Evolutionary conservation across 148 eudicot species (phyloP).

Genomic region (Pharnaceum exiguum): DNA sequence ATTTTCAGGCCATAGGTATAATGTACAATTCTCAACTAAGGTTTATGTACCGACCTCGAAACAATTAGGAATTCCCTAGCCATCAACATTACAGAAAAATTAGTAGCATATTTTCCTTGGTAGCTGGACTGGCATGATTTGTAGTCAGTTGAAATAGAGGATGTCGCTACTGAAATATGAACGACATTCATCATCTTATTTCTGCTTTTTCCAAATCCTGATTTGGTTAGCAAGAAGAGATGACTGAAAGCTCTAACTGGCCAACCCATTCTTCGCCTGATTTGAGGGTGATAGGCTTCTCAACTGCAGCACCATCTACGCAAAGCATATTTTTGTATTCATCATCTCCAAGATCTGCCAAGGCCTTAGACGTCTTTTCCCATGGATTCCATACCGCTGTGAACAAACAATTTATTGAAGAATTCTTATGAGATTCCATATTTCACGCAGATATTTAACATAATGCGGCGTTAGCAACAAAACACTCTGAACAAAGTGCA

Average conservation of each 20-base stretch:
- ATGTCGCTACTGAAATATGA: slow-evolving; percentile 33
- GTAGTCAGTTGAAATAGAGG: slow-evolving; percentile 11
- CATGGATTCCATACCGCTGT: slow-evolving; percentile 96
- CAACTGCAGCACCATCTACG: slow-evolving; percentile 76
- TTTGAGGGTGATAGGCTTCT: slow-evolving; percentile 61
- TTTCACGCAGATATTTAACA: too few species aligned
- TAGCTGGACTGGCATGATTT: not conserved
- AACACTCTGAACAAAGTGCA: too few species aligned
- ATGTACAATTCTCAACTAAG: not conserved
- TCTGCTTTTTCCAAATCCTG: not conserved
- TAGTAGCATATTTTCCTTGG: not conserved
- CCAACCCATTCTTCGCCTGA: slow-evolving; percentile 81
- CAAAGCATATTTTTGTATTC: slow-evolving; percentile 81
- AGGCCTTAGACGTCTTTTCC: slow-evolving; percentile 69
- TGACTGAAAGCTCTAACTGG: slow-evolving; percentile 57
- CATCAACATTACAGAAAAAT: not conserved
- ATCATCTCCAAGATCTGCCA: slow-evolving; percentile 65
- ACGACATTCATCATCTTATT: slow-evolving; percentile 25
- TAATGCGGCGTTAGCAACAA: too few species aligned
- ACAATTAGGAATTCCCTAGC: not conserved
- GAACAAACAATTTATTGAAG: not conserved
- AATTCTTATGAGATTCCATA: too few species aligned
- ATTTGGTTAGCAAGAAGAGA: slow-evolving; percentile 34
- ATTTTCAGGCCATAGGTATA: not conserved
- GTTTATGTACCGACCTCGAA: not conserved